Evolutionary conservation across 352 stramenopile species (phyloP), one percentile per base, ranked within the genome.

Genomic region (Phytopythium cucurbitacearum): DNA sequence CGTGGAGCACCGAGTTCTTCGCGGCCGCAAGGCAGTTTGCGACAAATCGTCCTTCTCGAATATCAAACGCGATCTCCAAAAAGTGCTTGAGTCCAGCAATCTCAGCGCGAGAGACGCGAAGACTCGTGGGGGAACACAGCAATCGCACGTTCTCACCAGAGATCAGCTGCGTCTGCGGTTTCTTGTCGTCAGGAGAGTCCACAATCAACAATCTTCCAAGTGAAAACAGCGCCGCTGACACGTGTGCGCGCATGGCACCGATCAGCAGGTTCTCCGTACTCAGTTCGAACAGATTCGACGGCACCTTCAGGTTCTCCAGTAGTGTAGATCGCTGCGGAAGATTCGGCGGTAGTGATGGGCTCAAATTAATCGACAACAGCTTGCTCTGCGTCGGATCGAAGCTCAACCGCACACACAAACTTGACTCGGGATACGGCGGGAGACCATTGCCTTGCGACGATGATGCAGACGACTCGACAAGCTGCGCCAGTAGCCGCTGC

Each of bases 61-160:
- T 76, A 46, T 94, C 80, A 58, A 94, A 94, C 16, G 79, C 84
- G n/a, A 94, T 59, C 43, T 88, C 76, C 13, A 94, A 48, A 57
- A 85, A 89, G 53, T 91, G 75, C 50, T 87, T 67, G 40, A 93
- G 57, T 21, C 84, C 84, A 4, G 79, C 78, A 69, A 90, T 91
- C 56, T 94, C 84, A 5, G 77, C 67, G 5, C 84, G 70, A 2
- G 77, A 67, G 7, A 94, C 68, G 13, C 69, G 76, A 21, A 94
- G 69, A 54, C 74, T 88, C 13, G 78, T 77, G 4, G 73, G 59
- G 7, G 78, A 76, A 59, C 67, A 86, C 16, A 80, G 44, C 43
- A 94, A 58, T n/a, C 66, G 65, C 6, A 91, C 80, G 59, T 75
- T 71, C 57, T 94, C 84, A 21, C 84, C 81, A 28, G 80, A 87